These are phyloP conservation scores for Avena atlantica DNA, from an alignment of 176 grass and related monocot species.

Conservation along the genomic window DNA sequence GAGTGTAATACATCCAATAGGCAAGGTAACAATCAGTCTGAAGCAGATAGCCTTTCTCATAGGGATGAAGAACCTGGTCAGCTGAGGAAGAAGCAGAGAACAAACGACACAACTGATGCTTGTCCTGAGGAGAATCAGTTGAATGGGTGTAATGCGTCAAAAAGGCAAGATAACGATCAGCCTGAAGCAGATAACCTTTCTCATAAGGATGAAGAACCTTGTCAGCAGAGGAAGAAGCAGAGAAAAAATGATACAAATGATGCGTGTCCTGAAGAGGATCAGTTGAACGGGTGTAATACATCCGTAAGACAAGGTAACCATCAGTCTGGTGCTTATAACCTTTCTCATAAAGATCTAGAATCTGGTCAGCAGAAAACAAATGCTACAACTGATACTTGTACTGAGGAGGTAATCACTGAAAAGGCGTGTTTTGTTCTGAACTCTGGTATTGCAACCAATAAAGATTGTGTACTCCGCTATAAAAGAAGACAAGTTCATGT, in stretches of 20 bases:
- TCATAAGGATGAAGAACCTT: not conserved
- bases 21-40: not conserved
- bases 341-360: slow-evolving; percentile 20
- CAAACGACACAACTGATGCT: not conserved
- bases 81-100: not conserved
- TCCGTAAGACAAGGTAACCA: slow-evolving; percentile 20
- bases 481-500: slow-evolving; percentile 23
- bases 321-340: not conserved
- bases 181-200: too few relatives aligned
- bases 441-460: slow-evolving; percentile 3
- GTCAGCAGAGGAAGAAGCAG: slow-evolving; percentile 18
- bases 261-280: not conserved
- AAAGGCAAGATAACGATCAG: too few relatives aligned
- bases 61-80: not conserved
- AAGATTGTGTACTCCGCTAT: slow-evolving; percentile 17
- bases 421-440: slow-evolving; percentile 1
- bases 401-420: slow-evolving; percentile 18
- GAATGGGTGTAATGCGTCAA: too few relatives aligned
- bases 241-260: slow-evolving; percentile 17
- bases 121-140: not conserved
- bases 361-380: slow-evolving; percentile 37
- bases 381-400: not conserved
- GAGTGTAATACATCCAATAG: slow-evolving; percentile 2
- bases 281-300: not conserved
- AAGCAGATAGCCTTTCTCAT: not conserved